Conservation (phyloP, 257 asterid genomes). For the Solanum etuberosum region DNA sequence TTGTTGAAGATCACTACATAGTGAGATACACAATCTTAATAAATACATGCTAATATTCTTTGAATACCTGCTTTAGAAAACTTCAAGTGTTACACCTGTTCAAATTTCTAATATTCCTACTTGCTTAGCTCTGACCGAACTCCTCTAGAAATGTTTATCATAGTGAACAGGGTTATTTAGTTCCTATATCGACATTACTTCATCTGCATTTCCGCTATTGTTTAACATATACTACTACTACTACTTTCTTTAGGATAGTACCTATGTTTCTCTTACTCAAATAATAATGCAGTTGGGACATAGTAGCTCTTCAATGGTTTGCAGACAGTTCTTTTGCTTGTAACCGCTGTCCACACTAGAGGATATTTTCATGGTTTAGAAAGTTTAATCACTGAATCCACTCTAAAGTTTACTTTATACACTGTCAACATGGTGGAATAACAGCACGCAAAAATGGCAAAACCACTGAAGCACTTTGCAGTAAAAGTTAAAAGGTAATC, state of each 20-base stretch:
- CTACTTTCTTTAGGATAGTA: not conserved
- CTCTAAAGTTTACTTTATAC: not conserved
- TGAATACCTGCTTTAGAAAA: not conserved
- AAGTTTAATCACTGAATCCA: not conserved
- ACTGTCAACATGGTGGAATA: not conserved
- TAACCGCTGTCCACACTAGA: not conserved
- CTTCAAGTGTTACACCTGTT: not conserved
- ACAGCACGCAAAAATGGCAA: not conserved
- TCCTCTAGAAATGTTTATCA: not conserved
- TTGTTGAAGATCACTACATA: not conserved
- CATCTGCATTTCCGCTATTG: not conserved
- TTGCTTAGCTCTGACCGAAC: not conserved
- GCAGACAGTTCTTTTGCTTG: not conserved
- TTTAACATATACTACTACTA: not conserved
- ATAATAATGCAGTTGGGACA: not conserved
- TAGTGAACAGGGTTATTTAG: not conserved
- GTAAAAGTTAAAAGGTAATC: not conserved
- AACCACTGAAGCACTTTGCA: not conserved
- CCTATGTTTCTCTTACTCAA: not conserved
- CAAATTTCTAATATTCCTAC: not conserved
- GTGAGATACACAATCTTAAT: not conserved
- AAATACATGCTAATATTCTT: not conserved
- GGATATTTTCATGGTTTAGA: not conserved
- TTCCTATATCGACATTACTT: not conserved
- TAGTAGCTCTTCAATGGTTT: not conserved